Percentiles rank a stretch among this genome's conserved stretches.
These are phyloP conservation scores for Penicillium cinerascens DNA, from an alignment of 495 filamentous ascomycete species.

Conservation along the genomic window DNA sequence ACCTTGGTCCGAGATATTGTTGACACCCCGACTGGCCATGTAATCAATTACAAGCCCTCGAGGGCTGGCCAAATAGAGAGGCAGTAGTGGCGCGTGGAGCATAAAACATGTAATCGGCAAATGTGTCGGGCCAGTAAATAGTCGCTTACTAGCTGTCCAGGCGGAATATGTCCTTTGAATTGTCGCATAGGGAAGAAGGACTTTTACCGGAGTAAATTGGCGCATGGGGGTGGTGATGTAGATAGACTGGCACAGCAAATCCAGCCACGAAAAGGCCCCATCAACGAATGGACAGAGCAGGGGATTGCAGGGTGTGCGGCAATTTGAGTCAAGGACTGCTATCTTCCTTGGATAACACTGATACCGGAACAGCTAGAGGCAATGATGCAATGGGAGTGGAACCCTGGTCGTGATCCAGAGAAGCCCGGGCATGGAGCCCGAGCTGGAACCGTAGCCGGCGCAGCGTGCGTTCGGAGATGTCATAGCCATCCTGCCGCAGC, in stretches of 20 bases:
- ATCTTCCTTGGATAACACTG: conserved; percentile 3
- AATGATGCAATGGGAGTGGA: neutral
- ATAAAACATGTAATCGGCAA: neutral
- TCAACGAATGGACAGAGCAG: conserved; percentile 5
- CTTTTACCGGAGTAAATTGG: neutral
- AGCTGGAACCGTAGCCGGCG: conserved; percentile 26
- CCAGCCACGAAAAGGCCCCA: conserved; percentile 1
- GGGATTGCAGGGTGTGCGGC: neutral
- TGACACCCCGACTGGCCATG: neutral
- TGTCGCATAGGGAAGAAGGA: conserved; percentile 16
- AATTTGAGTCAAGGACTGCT: neutral
- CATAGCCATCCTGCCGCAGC: conserved; percentile 25
- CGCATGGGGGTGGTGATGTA: conserved; percentile 6
- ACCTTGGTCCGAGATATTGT: too few species aligned
- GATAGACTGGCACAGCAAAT: neutral
- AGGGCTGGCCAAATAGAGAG: neutral
- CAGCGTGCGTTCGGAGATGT: conserved; percentile 26
- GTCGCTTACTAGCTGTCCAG: conserved; percentile 3
- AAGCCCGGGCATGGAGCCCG: conserved; percentile 24
- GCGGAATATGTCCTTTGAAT: conserved; percentile 5
- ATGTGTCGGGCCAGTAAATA: conserved; percentile 3
- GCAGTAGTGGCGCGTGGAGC: conserved; percentile 1
- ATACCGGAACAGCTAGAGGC: conserved; percentile 7
- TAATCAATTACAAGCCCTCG: neutral
- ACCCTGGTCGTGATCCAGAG: conserved; percentile 14